Conservation (phyloP, 2,329 filamentous ascomycete genomes). For the Microdochium bolleyi region DNA sequence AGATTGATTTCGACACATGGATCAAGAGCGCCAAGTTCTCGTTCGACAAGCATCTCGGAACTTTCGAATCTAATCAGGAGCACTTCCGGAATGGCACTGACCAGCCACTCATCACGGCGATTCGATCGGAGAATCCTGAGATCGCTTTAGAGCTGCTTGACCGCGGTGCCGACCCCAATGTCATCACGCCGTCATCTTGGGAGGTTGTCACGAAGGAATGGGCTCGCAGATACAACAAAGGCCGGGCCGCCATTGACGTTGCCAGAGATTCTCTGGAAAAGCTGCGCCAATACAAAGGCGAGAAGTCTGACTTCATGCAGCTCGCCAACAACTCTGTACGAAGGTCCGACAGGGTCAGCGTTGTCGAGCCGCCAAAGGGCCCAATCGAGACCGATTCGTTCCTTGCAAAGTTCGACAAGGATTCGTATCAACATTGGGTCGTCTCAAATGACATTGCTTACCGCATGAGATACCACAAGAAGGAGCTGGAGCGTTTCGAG, state of each 20-base stretch:
- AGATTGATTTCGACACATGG: conserved; percentile 57
- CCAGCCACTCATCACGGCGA: conserved; percentile 63
- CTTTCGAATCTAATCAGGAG: conserved; percentile 38
- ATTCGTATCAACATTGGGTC: conserved; percentile 54
- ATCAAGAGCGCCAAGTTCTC: conserved; percentile 46
- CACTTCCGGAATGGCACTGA: conserved; percentile 37
- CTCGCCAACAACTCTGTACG: conserved; percentile 8
- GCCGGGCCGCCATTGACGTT: conserved; percentile 50
- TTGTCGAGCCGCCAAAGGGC: conserved; percentile 16
- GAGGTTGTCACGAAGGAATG: conserved; percentile 24
- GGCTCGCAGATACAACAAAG: conserved; percentile 24
- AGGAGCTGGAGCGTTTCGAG: conserved; percentile 23
- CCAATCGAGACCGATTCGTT: conserved; percentile 39
- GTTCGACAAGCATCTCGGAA: conserved; percentile 24
- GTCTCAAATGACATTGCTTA: conserved; percentile 28
- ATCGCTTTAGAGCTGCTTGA: conserved; percentile 52
- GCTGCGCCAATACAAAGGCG: conserved; percentile 36
- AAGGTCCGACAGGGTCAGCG: conserved; percentile 7
- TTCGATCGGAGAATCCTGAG: conserved; percentile 34
- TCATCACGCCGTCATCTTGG: conserved; percentile 34
- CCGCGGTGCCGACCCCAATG: conserved; percentile 58
- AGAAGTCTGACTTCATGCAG: conserved; percentile 11
- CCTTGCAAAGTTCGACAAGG: conserved; percentile 37
- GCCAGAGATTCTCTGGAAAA: conserved; percentile 43
- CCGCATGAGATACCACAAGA: conserved; percentile 23